Percentiles rank a stretch among this genome's conserved stretches.
Evolutionary conservation across 495 filamentous ascomycete species (phyloP).

Genomic region (Penicillium coffeae): DNA sequence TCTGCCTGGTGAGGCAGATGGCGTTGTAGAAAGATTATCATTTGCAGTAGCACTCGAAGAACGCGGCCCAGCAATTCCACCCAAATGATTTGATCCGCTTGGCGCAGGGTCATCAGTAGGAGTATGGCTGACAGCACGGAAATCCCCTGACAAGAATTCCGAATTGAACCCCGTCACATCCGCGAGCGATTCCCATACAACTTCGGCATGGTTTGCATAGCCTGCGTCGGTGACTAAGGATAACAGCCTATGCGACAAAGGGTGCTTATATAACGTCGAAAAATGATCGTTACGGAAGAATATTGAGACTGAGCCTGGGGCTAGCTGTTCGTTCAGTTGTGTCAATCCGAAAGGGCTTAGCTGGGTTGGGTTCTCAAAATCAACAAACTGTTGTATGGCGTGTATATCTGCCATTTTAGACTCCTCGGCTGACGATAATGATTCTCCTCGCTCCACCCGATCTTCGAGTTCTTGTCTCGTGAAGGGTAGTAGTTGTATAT

Average conservation of each 20-base stretch:
- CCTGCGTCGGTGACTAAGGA: conserved; percentile 90
- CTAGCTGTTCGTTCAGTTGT: conserved; percentile 58
- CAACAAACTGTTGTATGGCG: conserved; percentile 76
- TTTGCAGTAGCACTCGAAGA: conserved; percentile 24
- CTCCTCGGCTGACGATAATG: conserved; percentile 58
- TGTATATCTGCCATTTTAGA: conserved; percentile 75
- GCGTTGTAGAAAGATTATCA: neutral
- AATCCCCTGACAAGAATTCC: conserved; percentile 87
- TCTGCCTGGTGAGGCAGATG: conserved; percentile 7
- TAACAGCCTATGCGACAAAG: conserved; percentile 63
- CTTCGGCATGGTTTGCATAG: conserved; percentile 81
- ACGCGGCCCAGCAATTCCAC: conserved; percentile 24
- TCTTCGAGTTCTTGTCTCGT: conserved; percentile 83
- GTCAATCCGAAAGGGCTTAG: conserved; percentile 77
- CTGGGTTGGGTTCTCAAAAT: conserved; percentile 71
- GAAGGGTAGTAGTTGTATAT: conserved; percentile 83
- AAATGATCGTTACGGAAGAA: conserved; percentile 98
- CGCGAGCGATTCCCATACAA: conserved; percentile 92
- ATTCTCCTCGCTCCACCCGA: conserved; percentile 56
- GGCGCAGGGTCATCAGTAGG: conserved; percentile 17
- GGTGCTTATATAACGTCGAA: conserved; percentile 81
- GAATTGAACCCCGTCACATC: conserved; percentile 81
- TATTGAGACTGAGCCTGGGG: conserved; percentile 75
- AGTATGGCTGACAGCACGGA: conserved; percentile 69
- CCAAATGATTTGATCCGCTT: conserved; percentile 4